Conservation (phyloP, 352 stramenopile species). For the Bremia lactucae region DNA sequence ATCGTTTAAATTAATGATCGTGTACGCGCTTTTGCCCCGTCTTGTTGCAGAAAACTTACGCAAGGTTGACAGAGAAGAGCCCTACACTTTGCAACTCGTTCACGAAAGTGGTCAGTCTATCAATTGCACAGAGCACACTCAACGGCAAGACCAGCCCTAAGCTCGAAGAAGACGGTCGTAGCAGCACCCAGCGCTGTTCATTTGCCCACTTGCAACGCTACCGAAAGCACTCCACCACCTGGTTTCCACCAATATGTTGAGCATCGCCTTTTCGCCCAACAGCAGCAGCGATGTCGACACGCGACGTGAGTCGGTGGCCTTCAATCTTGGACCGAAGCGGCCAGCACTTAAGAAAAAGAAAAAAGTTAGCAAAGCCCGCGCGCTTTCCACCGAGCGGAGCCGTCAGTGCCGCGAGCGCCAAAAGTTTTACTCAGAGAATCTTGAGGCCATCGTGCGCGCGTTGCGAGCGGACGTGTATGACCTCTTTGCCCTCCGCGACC, state of each 20-base stretch:
- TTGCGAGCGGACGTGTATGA: conserved; percentile 36
- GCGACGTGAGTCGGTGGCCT: background rate
- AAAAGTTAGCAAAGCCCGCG: conserved; percentile 7
- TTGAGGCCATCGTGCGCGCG: conserved; percentile 24
- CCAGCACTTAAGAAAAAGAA: conserved; percentile 10
- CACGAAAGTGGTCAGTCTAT: conserved; percentile 1
- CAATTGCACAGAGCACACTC: conserved; percentile 9
- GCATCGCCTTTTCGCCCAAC: conserved; percentile 6
- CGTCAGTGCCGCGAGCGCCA: conserved; percentile 38
- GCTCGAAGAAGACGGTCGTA: too few species aligned
- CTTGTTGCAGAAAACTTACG: conserved; percentile 11
- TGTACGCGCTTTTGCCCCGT: conserved; percentile 12
- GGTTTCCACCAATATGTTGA: too few species aligned
- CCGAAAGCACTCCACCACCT: too few species aligned
- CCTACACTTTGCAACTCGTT: conserved; percentile 8
- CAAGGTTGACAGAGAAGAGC: conserved; percentile 9
- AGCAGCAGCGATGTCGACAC: conserved; percentile 5
- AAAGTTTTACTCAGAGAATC: conserved; percentile 35
- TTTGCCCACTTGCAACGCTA: conserved; percentile 20
- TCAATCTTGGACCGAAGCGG: background rate
- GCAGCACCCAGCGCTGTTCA: conserved; percentile 13
- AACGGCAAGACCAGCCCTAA: conserved; percentile 7
- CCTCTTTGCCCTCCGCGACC: conserved; percentile 27
- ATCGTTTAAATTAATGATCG: too few species aligned
- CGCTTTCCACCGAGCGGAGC: conserved; percentile 43